A percentile compares a stretch with the other conserved stretches of the same genome.
Evolutionary conservation across 805 yeast species (phyloP).

Genomic region (Candida pseudofarinosa): DNA sequence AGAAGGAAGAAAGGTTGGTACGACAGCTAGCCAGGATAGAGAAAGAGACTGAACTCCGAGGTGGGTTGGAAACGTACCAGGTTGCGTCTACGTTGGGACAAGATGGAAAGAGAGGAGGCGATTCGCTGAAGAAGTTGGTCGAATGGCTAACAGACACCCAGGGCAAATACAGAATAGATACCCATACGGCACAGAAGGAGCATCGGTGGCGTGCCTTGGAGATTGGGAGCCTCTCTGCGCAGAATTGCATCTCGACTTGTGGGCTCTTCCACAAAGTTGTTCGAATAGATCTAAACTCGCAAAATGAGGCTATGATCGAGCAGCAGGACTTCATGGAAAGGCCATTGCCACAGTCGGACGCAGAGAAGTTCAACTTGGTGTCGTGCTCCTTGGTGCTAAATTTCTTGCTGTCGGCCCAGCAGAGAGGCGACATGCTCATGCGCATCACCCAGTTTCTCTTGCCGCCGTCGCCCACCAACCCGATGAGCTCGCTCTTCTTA

Average conservation of each 20-base stretch:
- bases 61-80: conserved; percentile 80
- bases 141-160: conserved; percentile 49
- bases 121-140: conserved; percentile 78
- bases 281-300: conserved; percentile 79
- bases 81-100: conserved; percentile 86
- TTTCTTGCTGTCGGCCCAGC: conserved; percentile 70
- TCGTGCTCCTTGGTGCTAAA: conserved; percentile 87
- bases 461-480: conserved; percentile 16
- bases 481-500: conserved; percentile 52
- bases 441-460: conserved; percentile 55
- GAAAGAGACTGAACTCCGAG: conserved; percentile 57
- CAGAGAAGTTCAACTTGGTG: conserved; percentile 56
- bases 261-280: conserved; percentile 47
- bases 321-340: conserved; percentile 82
- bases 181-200: conserved; percentile 23
- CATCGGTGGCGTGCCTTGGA: conserved; percentile 54
- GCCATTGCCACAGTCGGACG: conserved; percentile 47
- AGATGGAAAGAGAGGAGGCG: conserved; percentile 75
- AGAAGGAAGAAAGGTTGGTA: conserved; percentile 9
- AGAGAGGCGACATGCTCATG: conserved; percentile 74
- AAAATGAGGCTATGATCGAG: conserved; percentile 62
- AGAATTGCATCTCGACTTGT: conserved; percentile 63
- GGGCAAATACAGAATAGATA: neutral
- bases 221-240: conserved; percentile 73
- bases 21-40: conserved; percentile 50